A percentile compares a stretch with the other conserved stretches of the same genome.
Conservation (phyloP, 257 asterid species). For the Rauvolfia tetraphylla region DNA sequence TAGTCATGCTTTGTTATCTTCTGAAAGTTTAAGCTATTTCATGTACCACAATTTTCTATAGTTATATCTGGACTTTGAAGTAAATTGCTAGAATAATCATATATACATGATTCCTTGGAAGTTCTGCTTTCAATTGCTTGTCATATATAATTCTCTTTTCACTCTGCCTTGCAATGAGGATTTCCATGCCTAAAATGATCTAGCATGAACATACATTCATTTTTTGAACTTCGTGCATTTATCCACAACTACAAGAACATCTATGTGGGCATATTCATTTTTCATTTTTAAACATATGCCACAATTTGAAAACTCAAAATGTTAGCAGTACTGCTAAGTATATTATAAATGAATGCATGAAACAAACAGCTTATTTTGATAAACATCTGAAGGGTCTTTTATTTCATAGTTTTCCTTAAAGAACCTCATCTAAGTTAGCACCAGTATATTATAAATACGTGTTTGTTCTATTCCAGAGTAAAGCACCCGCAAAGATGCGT, state of each 20-base stretch:
- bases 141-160: background rate
- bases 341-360: background rate
- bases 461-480: background rate
- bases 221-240: background rate
- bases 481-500: background rate
- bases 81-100: background rate
- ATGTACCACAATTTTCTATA: slow-evolving; percentile 2
- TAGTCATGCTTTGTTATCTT: background rate
- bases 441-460: background rate
- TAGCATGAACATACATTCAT: background rate
- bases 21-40: slow-evolving; percentile 5
- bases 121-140: background rate
- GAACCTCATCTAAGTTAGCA: background rate
- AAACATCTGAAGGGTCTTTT: background rate
- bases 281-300: background rate
- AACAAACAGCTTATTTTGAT: background rate
- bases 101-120: background rate
- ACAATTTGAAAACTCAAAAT: background rate
- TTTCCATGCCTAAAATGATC: background rate
- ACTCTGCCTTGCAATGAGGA: background rate
- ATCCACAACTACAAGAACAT: background rate
- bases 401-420: background rate
- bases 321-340: background rate
- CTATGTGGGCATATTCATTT: background rate
- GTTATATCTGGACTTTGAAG: slow-evolving; percentile 1